Evolutionary conservation across 2,329 filamentous ascomycete species (phyloP).

Genomic region (Akanthomyces uredinophilus): DNA sequence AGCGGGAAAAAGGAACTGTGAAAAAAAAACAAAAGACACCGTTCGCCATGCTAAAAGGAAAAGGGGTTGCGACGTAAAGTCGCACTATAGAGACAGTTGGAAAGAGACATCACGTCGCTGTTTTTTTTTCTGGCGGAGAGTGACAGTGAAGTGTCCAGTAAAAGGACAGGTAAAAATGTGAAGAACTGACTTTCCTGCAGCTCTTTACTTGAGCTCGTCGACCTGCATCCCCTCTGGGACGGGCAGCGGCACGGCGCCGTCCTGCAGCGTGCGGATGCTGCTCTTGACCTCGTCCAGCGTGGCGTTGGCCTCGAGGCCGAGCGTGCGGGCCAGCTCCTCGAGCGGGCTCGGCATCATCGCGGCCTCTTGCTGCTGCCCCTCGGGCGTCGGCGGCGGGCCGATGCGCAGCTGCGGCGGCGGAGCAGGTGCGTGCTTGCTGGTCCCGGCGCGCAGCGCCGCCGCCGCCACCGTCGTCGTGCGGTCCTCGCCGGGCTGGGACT

Average conservation of each 20-base stretch:
- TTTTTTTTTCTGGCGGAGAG: background rate
- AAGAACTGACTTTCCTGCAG: background rate
- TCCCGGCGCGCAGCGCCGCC: too few species aligned
- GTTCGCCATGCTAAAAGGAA: conserved; percentile 11
- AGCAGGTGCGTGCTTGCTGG: too few species aligned
- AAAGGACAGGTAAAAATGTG: too few species aligned
- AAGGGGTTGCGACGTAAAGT: background rate
- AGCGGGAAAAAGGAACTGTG: background rate
- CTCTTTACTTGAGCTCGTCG: conserved; percentile 4
- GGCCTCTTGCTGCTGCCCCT: background rate
- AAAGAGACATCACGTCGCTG: too few species aligned
- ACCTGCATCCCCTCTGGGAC: background rate
- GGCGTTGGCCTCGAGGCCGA: conserved; percentile 31
- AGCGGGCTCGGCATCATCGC: conserved; percentile 23
- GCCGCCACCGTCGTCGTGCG: background rate
- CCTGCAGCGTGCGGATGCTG: conserved; percentile 28
- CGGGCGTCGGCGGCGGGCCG: background rate
- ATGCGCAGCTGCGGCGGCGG: background rate
- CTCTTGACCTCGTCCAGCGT: conserved; percentile 31
- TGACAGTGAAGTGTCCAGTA: background rate
- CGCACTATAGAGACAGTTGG: background rate
- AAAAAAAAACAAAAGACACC: background rate
- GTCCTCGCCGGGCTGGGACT: conserved; percentile 18
- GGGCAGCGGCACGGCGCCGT: background rate
- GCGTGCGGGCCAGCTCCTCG: conserved; percentile 29